These are phyloP conservation scores for Davidsoniella neocaledoniae DNA, from an alignment of 2,329 filamentous ascomycete genomes.

Conservation along the genomic window DNA sequence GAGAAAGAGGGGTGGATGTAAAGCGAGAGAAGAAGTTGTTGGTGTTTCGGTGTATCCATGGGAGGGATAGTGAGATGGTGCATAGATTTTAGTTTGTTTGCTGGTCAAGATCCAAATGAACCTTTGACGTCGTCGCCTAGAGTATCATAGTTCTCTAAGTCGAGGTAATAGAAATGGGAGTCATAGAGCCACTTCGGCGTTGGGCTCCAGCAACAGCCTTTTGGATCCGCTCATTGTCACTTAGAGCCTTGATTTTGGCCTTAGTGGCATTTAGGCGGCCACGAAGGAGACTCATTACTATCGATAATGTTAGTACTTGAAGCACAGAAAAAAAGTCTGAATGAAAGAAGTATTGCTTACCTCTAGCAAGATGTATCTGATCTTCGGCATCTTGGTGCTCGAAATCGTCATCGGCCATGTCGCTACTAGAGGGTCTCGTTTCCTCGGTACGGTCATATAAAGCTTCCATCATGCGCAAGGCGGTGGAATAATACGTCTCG, in stretches of 20 bases:
- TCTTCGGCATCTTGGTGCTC: conserved; percentile 42
- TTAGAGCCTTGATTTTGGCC: conserved; percentile 5
- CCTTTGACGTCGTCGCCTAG: too few species aligned
- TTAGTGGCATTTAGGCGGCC: conserved; percentile 4
- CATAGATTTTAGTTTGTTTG: too few species aligned
- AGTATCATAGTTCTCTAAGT: not conserved
- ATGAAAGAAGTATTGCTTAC: conserved; percentile 30
- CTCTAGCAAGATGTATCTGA: conserved; percentile 53
- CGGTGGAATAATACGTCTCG: conserved; percentile 83
- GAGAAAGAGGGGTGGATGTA: not conserved
- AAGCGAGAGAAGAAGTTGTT: not conserved
- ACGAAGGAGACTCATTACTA: not conserved
- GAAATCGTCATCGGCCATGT: conserved; percentile 16
- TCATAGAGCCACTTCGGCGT: conserved; percentile 10
- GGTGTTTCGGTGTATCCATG: too few species aligned
- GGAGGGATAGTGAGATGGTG: too few species aligned
- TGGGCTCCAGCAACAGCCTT: conserved; percentile 3
- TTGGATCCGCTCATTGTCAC: conserved; percentile 4
- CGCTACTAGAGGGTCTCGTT: conserved; percentile 23
- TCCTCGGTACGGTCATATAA: conserved; percentile 68
- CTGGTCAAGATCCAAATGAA: too few species aligned
- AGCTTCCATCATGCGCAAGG: conserved; percentile 87
- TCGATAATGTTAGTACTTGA: not conserved
- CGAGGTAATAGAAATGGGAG: conserved; percentile 9
- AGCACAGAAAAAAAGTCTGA: not conserved